Conservation (phyloP, 345 rosid genomes). For the Ailanthus altissimus region DNA sequence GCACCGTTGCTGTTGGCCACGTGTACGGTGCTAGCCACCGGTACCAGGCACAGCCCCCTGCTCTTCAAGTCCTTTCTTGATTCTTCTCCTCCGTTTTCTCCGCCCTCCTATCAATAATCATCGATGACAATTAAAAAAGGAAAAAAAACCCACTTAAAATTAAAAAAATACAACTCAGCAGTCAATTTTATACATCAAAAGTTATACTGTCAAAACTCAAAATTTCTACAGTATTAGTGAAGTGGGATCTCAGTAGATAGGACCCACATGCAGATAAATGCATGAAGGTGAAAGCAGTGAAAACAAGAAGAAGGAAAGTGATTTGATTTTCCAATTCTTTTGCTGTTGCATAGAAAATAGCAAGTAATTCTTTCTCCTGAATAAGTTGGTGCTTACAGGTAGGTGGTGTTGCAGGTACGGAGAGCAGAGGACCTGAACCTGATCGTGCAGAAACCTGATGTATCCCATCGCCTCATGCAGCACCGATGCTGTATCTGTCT, state of each 20-base stretch:
- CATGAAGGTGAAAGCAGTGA: background rate
- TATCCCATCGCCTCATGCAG: conserved; percentile 97
- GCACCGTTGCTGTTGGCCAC: conserved; percentile 75
- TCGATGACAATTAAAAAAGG: background rate
- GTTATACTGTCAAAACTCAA: conserved; percentile 2
- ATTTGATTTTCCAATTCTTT: background rate
- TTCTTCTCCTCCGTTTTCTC: conserved; percentile 39
- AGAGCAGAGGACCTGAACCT: conserved; percentile 81
- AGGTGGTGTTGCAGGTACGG: conserved; percentile 69
- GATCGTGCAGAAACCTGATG: conserved; percentile 89
- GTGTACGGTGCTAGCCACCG: conserved; percentile 59
- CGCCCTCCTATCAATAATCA: conserved; percentile 34
- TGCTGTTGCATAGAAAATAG: background rate
- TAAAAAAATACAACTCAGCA: background rate
- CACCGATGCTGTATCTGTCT: conserved; percentile 97
- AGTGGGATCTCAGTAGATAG: background rate
- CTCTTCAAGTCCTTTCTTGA: conserved; percentile 53
- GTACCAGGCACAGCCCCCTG: conserved; percentile 84
- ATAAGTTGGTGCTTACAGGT: conserved; percentile 31
- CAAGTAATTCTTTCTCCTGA: background rate
- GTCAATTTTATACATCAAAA: background rate
- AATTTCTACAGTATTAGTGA: background rate
- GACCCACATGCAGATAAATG: background rate
- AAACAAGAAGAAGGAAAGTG: background rate
- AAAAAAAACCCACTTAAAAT: background rate